Evolutionary conservation across 768 basidiomycete species (phyloP), one percentile per base, ranked within the genome.

Genomic region (Rhizopogon vulgaris): DNA sequence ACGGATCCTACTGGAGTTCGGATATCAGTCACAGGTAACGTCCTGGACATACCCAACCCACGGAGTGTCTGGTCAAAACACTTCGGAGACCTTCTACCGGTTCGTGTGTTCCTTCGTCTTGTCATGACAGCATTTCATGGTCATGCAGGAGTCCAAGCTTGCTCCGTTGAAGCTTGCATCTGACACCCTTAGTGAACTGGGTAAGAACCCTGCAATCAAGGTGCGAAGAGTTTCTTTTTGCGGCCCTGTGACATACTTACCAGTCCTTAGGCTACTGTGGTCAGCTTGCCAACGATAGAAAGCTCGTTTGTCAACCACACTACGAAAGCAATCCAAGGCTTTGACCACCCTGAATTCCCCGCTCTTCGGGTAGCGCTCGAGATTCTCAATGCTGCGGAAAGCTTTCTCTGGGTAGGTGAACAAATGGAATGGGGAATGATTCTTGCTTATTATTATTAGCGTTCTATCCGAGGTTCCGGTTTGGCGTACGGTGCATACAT

Each of bases 201-300:
- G 95, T 34, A 77, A 75, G 60, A 77, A 83, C 14, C 90, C 93
- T 1, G 66, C 75, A 6, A 83, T 76, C 63, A 87, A 84, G 77
- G 90, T 90, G 55, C 58, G 63, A 34, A 34, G 22, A 7, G 11
- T 18, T 37, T n/a, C 47, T 3, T n/a, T 15, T 14, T 39, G 3
- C 48, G 36, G 41, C 6, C 41, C 8, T 58, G 41, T 59, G n/a
- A 58, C 12, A 9, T 34, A 18, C 28, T 47, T 53, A 46, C 14
- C 25, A 30, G 37, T 52, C 38, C 12, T 41, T 18, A 93, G 88
- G 90, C 87, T 25, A 77, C 92, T 27, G 78, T 98, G 22, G 86
- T 94, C 69, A 85, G 90, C 55, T 78, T 98, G 52, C 87, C 94
- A 1, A 93, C 92, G 4, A 95, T 97, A 55, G 96, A 99, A 70